Evolutionary conservation across 2,329 filamentous ascomycete species (phyloP).

Genomic region (Dendryphion nanum): DNA sequence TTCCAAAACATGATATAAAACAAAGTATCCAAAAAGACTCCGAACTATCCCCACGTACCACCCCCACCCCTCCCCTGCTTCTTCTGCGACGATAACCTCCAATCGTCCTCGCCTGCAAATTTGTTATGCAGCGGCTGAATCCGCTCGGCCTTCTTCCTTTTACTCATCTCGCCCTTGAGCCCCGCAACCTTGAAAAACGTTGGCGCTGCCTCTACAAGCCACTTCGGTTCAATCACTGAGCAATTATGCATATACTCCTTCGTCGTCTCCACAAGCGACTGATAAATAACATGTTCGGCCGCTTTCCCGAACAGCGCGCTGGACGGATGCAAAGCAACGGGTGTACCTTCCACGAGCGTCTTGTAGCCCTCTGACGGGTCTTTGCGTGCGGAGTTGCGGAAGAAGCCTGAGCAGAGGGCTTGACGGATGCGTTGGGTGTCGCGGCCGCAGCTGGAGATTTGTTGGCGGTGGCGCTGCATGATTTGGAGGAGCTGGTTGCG

Average conservation of each 20-base stretch:
- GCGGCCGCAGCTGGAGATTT: constrained; percentile 78
- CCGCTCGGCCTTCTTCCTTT: constrained; percentile 88
- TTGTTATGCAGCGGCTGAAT: constrained; percentile 96
- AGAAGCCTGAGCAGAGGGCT: constrained; percentile 90
- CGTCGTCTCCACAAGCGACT: constrained; percentile 85
- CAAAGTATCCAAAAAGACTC: too few species aligned
- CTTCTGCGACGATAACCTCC: constrained; percentile 85
- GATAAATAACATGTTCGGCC: constrained; percentile 94
- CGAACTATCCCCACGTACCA: constrained; percentile 87
- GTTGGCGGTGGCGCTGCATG: constrained; percentile 86
- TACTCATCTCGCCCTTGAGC: constrained; percentile 79
- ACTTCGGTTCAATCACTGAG: constrained; percentile 89
- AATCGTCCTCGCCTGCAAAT: constrained; percentile 90
- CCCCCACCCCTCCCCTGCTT: constrained; percentile 82
- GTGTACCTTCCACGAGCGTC: constrained; percentile 91
- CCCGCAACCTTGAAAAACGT: constrained; percentile 95
- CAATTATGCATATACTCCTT: constrained; percentile 99
- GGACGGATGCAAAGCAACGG: constrained; percentile 90
- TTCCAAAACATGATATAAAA: too few species aligned
- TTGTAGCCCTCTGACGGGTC: constrained; percentile 97
- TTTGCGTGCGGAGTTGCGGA: constrained; percentile 91
- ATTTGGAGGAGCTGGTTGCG: constrained; percentile 89
- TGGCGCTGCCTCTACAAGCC: constrained; percentile 92
- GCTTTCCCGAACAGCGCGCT: constrained; percentile 94
- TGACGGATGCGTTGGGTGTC: constrained; percentile 85